phyloP scores from a whole-genome alignment of 495 filamentous ascomycete species.

The Pyrenopolyporus hunteri region DNA sequence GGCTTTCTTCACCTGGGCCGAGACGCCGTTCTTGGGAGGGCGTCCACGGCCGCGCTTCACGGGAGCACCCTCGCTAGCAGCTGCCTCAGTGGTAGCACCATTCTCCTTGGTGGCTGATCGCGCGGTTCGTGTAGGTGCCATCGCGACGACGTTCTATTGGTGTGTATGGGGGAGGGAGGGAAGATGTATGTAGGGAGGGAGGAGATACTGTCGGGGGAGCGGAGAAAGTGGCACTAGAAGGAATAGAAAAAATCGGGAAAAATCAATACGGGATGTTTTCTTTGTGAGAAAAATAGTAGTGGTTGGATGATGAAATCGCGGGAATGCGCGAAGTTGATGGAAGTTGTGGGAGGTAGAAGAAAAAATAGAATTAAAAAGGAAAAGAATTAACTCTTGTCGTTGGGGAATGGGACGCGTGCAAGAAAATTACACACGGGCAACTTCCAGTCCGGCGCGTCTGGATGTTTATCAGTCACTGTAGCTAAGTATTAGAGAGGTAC shows the following conservation, averaged over 20 bases:
- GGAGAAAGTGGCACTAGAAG: no score
- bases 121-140: conserved; percentile 38
- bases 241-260: background rate
- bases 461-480: conserved; percentile 37
- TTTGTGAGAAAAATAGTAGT: background rate
- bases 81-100: conserved; percentile 26
- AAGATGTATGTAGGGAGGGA: background rate
- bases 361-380: conserved; percentile 12
- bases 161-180: background rate
- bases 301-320: background rate
- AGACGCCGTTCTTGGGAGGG: conserved; percentile 47
- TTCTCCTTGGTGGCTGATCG: conserved; percentile 38
- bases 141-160: conserved; percentile 10
- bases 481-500: no score
- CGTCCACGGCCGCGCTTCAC: conserved; percentile 55
- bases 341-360: background rate
- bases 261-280: background rate
- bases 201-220: no score
- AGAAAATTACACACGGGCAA: conserved; percentile 7
- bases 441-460: conserved; percentile 26
- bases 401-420: conserved; percentile 29
- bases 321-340: background rate
- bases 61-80: conserved; percentile 26
- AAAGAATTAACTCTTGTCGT: conserved; percentile 9
- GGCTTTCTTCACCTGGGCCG: conserved; percentile 43